Evolutionary conservation across 257 asterid species (phyloP), one percentile per base, ranked within the genome.

Genomic region (Solanum stenotomum): DNA sequence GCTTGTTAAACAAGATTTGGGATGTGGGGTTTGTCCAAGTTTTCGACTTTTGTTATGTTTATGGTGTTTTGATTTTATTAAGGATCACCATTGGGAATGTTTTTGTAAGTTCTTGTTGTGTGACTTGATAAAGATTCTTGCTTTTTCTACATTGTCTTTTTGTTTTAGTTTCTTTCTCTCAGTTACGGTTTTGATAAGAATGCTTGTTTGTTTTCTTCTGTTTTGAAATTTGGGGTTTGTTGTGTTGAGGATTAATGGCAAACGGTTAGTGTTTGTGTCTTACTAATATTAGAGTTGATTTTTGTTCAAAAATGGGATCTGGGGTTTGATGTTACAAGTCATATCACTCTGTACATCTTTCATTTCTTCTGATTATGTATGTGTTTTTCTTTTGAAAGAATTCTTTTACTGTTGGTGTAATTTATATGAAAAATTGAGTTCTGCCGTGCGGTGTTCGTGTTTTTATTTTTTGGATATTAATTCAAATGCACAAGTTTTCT

Each of bases 41-140:
- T 87, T 65, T 52, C 33, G 49, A 74, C 89, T 86, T 56, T 56
- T 85, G 88, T 78, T 87, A 83, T 87, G 88, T 78, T 56, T 87
- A 83, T 63, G 89, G 83, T 67, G 89, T 74, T 88, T 81, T 81
- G 65, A 87, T 89, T 89, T 87, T 86, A 72, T 86, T 82, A 78
- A 88, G 89, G 93, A 91, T 91, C 92, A 65, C 15, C 91, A 90
- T 90, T 90, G 86, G 84, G 89, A 87, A 87, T 87, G 37, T 86
- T 59, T 68, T 46, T 75, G 8, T 22, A 33, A 25, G 85, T 37
- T 72, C 76, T 20, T 85, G 81, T 37, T 52, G 37, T 29, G 52
- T 81, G 88, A 35, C 78, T 81, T 74, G 75, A 31, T 77, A 71
- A 89, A 88, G 87, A 76, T 91, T 87, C 87, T 29, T 84, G 52